Evolutionary conservation across 768 basidiomycete species (phyloP), one percentile per base, ranked within the genome.

Genomic region (Royoungia palumana): DNA sequence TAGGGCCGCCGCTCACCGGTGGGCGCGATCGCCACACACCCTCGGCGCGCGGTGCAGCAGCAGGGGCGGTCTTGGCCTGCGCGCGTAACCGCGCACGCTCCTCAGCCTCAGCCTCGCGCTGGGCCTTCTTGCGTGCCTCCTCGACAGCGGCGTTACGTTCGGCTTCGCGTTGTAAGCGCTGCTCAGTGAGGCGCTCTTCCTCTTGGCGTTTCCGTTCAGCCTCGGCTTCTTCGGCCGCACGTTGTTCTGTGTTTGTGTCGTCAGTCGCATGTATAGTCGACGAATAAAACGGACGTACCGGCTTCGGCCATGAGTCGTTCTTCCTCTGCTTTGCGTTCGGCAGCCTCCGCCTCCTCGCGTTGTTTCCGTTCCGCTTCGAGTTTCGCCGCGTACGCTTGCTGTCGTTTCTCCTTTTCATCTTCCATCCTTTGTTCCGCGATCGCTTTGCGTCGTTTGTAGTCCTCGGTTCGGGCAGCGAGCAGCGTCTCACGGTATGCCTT

Each of bases 341-440:
- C 49, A 2, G 47, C 57, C 24, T 64, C 55, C 0, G 46, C 61
- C 53, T 67, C 64, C 35, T 66, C 63, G n/a, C 50, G 54, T 35
- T 48, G 39, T 13, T 57, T 54, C 44, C 70, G 74, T 56, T 77
- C 75, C 32, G 66, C 69, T 56, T 78, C 81, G 30, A 37, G 69
- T 67, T 87, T 77, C 63, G 81, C 85, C 60, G 80, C 83, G 54
- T 82, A 71, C 50, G 74, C 72, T 55, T 75, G 75, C 51, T 74
- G 74, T 56, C 85, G 75, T 75, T 84, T 86, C 40, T 77, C 76
- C 75, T 93, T 94, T 73, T 94, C 93, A 62, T 89, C 84, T 51
- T 82, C 83, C 46, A 93, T 82, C 76, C 85, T 92, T 66, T 70
- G 73, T 56, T 70, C 59, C 3, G 92, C 87, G 13, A 0, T 22